Conservation (phyloP, 768 basidiomycete species). For the Boletus subparvulus region DNA sequence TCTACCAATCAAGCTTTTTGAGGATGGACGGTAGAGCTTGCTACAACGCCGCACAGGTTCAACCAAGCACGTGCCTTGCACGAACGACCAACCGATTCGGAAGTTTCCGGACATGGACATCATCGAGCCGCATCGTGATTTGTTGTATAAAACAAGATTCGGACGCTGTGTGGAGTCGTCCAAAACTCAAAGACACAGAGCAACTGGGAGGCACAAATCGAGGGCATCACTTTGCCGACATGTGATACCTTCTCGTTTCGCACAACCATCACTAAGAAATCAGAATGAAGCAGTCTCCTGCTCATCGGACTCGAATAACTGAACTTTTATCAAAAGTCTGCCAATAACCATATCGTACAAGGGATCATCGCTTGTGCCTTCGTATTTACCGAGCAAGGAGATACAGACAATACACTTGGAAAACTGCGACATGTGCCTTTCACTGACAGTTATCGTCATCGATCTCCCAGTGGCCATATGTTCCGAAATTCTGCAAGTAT, state of each 20-base stretch:
- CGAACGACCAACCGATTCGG: no score
- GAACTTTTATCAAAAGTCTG: not conserved
- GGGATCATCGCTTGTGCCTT: not conserved
- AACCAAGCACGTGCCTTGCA: no score
- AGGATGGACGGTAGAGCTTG: no score
- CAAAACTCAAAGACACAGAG: no score
- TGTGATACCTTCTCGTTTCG: no score
- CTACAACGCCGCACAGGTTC: no score
- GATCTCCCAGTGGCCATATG: conserved; percentile 27
- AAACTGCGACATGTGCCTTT: not conserved
- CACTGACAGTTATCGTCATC: conserved; percentile 15
- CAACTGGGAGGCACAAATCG: no score
- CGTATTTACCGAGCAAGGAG: not conserved
- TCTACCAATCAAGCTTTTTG: not conserved
- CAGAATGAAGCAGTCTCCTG: not conserved
- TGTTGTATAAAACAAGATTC: no score
- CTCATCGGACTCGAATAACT: no score
- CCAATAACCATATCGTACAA: not conserved
- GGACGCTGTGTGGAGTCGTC: no score
- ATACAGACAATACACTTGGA: not conserved
- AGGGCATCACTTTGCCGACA: not conserved
- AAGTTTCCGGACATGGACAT: no score
- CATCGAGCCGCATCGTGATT: no score
- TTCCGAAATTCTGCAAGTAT: conserved; percentile 14
- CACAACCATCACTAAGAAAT: not conserved